phyloP scores from a whole-genome alignment of 2,329 filamentous ascomycete species.

The Neoascochyta sp. region DNA sequence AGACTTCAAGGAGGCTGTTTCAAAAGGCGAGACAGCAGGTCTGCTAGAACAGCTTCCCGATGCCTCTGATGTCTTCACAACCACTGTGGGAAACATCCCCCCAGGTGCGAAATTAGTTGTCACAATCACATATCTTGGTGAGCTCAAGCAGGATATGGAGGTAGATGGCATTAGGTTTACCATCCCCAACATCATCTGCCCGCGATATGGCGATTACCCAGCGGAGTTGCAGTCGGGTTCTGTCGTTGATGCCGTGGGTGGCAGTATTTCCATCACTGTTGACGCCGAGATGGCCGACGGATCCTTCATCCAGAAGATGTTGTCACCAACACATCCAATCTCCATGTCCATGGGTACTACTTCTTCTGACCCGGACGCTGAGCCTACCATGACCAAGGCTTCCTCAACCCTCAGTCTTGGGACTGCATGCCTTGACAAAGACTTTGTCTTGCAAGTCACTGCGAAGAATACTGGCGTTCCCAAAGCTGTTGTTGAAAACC shows the following conservation, averaged over 20 bases:
- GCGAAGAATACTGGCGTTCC: constrained; percentile 60
- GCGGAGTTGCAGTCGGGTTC: constrained; percentile 25
- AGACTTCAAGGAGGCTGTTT: constrained; percentile 58
- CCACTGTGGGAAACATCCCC: constrained; percentile 65
- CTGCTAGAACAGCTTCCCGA: constrained; percentile 60
- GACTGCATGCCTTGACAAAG: constrained; percentile 54
- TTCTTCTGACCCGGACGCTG: constrained; percentile 44
- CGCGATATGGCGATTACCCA: constrained; percentile 58
- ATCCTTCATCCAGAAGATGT: constrained; percentile 58
- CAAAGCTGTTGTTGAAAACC: constrained; percentile 62
- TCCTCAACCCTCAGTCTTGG: constrained; percentile 58
- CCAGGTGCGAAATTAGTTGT: constrained; percentile 55
- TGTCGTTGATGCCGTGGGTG: constrained; percentile 10
- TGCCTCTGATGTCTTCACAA: constrained; percentile 64
- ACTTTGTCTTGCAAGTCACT: constrained; percentile 65
- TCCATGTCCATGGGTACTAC: constrained; percentile 61
- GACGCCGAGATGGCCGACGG: constrained; percentile 58
- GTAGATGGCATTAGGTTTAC: constrained; percentile 66
- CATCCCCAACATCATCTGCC: constrained; percentile 64
- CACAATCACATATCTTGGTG: constrained; percentile 63
- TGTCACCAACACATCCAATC: constrained; percentile 66
- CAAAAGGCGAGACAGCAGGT: constrained; percentile 58
- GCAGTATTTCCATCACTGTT: constrained; percentile 54
- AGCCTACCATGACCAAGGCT: constrained; percentile 56
- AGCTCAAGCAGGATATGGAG: constrained; percentile 68